Conservation (phyloP, 352 stramenopile species). For the Phytophthora citrophthora region DNA sequence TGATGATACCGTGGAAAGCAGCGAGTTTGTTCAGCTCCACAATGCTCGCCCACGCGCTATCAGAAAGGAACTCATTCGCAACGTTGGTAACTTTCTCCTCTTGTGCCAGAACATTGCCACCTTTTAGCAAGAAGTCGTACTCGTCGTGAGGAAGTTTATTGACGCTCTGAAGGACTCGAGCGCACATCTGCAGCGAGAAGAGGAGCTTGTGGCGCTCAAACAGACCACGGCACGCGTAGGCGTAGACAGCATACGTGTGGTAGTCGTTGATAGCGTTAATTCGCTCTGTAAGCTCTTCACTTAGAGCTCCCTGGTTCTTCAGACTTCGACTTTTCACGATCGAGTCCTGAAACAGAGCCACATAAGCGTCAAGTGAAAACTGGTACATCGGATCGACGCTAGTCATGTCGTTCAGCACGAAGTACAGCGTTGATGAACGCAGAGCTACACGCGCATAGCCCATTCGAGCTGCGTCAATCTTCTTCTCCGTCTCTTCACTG, state of each 20-base stretch:
- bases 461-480: constrained; percentile 95
- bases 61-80: constrained; percentile 87
- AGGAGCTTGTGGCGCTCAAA: constrained; percentile 97
- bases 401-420: constrained; percentile 96
- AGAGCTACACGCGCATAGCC: constrained; percentile 93
- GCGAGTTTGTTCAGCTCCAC: constrained; percentile 93
- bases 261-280: constrained; percentile 96
- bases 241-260: constrained; percentile 96
- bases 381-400: constrained; percentile 98
- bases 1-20: constrained; percentile 88
- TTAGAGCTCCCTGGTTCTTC: constrained; percentile 81
- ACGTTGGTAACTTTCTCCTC: constrained; percentile 86
- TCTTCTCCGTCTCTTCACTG: constrained; percentile 95
- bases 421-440: constrained; percentile 95
- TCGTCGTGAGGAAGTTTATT: constrained; percentile 93
- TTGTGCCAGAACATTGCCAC: constrained; percentile 67
- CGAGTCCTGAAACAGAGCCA: constrained; percentile 94
- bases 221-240: constrained; percentile 94
- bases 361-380: constrained; percentile 95
- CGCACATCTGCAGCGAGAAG: constrained; percentile 95
- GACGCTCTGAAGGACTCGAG: constrained; percentile 91
- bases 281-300: constrained; percentile 83
- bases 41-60: constrained; percentile 88
- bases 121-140: constrained; percentile 96
- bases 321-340: constrained; percentile 89